Base-by-base conservation (phyloP, 2,329 filamentous ascomycete genomes). In the Fusarium redolens region DNA sequence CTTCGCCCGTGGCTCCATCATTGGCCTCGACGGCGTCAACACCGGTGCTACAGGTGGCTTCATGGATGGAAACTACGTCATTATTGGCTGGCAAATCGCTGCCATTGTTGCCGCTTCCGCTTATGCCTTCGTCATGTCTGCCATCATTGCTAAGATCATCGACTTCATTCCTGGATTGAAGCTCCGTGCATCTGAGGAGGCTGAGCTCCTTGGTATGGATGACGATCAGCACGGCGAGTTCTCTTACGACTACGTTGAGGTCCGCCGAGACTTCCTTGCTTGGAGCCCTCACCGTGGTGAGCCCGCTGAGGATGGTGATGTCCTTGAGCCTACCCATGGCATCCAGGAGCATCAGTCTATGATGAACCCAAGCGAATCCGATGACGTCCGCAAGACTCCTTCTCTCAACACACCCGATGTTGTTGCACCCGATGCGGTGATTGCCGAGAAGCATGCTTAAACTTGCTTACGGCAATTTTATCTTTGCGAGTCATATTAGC, bases 191-290 rank as follows among this genome's bases (percentile, higher is more conserved):
- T 92, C 89, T 31, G 92, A 95, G 78, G 92, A 95, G 82, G 93
- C 93, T 30, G 93, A 96, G 83, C 89, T 96, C 17, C 89, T 96
- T 63, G 93, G 93, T 75, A 95, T 96, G 92, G 93, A 96, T 79
- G 93, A 96, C 80, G 93, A 96, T 83, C 93, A 96, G 84, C 92
- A 96, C 76, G 93, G 93, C 82, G 93, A 96, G 83, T 96, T 96
- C 80, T 93, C 93, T 17, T 96, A 96, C 86, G 93, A 96, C 82
- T 96, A 96, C 81, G 93, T 96, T 74, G 93, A 96, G 87, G 93
- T 96, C 66, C 92, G 93, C 79, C 91, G 93, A 78, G 93, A 96
- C 83, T 96, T 95, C 86, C 89, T 96, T 43, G 93, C 93, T 66
- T 96, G 93, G 93, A 95, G 92, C 35, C 93, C 93, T 2, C 90